Conservation (phyloP, 345 rosid genomes). For the Pistacia vera region DNA sequence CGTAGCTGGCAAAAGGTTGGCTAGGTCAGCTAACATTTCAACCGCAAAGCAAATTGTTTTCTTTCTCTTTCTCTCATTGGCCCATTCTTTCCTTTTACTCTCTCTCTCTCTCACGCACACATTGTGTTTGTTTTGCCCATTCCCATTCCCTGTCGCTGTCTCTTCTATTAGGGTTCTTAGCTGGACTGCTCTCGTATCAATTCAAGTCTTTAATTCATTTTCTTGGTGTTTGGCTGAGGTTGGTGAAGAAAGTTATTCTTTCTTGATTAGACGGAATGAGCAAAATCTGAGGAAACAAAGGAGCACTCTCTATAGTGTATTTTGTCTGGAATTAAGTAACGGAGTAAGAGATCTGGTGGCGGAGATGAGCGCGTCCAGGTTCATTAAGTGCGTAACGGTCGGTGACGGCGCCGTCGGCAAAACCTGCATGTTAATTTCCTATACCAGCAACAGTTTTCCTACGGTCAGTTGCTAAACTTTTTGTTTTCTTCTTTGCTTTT, state of each 20-base stretch:
- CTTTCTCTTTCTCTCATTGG: constrained; percentile 6
- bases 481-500: not conserved
- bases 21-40: constrained; percentile 31
- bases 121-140: not conserved
- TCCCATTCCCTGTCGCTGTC: not conserved
- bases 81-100: not conserved
- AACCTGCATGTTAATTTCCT: constrained; percentile 92
- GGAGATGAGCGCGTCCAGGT: constrained; percentile 89
- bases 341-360: constrained; percentile 10
- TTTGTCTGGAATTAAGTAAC: not conserved
- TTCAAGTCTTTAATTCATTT: not conserved
- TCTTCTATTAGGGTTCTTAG: constrained; percentile 17
- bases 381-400: constrained; percentile 96
- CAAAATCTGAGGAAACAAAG: constrained; percentile 9
- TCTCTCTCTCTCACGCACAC: constrained; percentile 2
- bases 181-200: not conserved
- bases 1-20: constrained; percentile 42
- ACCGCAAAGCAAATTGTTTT: constrained; percentile 24
- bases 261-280: constrained; percentile 4
- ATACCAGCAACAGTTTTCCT: constrained; percentile 97
- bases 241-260: not conserved
- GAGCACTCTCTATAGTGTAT: not conserved
- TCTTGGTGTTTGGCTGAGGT: not conserved
- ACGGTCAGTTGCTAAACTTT: constrained; percentile 46
- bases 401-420: constrained; percentile 98